These are phyloP conservation scores for Zygosaccharomyces lentus DNA, from an alignment of 805 yeast species.

Conservation along the genomic window DNA sequence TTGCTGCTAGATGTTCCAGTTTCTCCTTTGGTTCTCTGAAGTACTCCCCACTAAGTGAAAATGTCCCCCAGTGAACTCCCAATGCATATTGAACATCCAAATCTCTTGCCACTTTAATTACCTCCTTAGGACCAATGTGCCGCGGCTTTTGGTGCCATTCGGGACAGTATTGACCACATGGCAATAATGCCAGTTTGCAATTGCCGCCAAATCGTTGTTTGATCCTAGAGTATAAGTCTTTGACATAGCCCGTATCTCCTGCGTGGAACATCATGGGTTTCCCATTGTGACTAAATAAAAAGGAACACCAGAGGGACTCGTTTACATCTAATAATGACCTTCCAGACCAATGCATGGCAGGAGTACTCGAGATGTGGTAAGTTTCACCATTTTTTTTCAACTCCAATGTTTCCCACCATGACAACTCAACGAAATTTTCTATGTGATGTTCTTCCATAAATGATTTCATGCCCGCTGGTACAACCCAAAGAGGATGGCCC, in stretches of 20 bases:
- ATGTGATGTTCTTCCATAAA: constrained; percentile 58
- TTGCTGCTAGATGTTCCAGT: constrained; percentile 48
- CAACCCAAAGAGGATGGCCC: constrained; percentile 65
- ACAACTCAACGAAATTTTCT: constrained; percentile 64
- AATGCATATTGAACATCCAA: constrained; percentile 57
- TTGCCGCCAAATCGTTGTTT: constrained; percentile 57
- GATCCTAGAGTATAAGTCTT: constrained; percentile 65
- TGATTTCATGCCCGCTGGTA: constrained; percentile 72
- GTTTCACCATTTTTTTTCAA: constrained; percentile 41
- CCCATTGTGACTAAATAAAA: constrained; percentile 59
- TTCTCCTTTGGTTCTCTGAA: constrained; percentile 74
- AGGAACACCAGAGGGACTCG: constrained; percentile 84
- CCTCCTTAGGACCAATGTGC: constrained; percentile 80
- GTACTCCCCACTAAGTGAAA: constrained; percentile 81
- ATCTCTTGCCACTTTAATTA: constrained; percentile 61
- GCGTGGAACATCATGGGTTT: constrained; percentile 81
- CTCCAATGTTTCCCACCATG: constrained; percentile 83
- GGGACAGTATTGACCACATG: constrained; percentile 95
- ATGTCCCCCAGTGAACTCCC: constrained; percentile 98
- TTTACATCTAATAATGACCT: constrained; percentile 77
- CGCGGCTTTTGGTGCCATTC: constrained; percentile 90
- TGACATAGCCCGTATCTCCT: constrained; percentile 91
- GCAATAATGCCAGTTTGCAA: constrained; percentile 64
- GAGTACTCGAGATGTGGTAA: constrained; percentile 82
- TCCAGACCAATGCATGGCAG: constrained; percentile 98